Evolutionary conservation across 1,284 basidiomycete species (phyloP).

Genomic region (Malassezia sympodialis): DNA sequence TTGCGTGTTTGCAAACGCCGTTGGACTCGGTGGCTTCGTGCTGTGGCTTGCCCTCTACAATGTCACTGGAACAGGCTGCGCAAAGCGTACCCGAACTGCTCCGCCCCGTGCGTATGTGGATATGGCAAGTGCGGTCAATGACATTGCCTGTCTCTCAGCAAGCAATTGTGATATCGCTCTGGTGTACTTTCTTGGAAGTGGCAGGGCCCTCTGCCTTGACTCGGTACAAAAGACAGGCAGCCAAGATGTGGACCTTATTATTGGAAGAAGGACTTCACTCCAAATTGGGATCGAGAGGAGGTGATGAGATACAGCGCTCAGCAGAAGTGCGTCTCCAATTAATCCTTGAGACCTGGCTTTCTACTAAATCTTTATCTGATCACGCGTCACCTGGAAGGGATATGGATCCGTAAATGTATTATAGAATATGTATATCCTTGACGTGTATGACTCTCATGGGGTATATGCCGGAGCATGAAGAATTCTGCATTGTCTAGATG

Average conservation of each 20-base stretch:
- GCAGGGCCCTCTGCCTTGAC: slow-evolving; percentile 23
- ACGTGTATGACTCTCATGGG: not conserved
- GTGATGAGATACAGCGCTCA: slow-evolving; percentile 26
- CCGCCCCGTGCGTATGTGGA: slow-evolving; percentile 34
- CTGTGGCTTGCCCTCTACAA: slow-evolving; percentile 16
- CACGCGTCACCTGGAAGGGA: slow-evolving; percentile 11
- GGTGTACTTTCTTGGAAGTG: slow-evolving; percentile 38
- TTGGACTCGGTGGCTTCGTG: slow-evolving; percentile 4
- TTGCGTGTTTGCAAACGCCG: slow-evolving; percentile 58
- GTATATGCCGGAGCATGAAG: no score
- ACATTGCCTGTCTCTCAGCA: slow-evolving; percentile 32
- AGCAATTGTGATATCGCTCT: slow-evolving; percentile 32
- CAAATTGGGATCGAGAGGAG: slow-evolving; percentile 22
- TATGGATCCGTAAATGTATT: slow-evolving; percentile 9
- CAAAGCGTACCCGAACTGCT: slow-evolving; percentile 21
- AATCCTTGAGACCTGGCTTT: slow-evolving; percentile 46
- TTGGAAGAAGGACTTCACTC: slow-evolving; percentile 26
- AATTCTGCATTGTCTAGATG: no score
- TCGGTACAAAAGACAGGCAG: slow-evolving; percentile 33
- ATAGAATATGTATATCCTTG: not conserved
- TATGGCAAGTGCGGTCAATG: slow-evolving; percentile 34
- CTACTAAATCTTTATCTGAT: slow-evolving; percentile 18
- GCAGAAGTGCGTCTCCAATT: slow-evolving; percentile 37
- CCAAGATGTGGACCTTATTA: slow-evolving; percentile 31
- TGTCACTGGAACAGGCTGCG: not conserved